Percentiles rank a stretch among this genome's conserved stretches.
phyloP scores from a whole-genome alignment of 352 stramenopile species.

The Phytophthora agathidicida region DNA sequence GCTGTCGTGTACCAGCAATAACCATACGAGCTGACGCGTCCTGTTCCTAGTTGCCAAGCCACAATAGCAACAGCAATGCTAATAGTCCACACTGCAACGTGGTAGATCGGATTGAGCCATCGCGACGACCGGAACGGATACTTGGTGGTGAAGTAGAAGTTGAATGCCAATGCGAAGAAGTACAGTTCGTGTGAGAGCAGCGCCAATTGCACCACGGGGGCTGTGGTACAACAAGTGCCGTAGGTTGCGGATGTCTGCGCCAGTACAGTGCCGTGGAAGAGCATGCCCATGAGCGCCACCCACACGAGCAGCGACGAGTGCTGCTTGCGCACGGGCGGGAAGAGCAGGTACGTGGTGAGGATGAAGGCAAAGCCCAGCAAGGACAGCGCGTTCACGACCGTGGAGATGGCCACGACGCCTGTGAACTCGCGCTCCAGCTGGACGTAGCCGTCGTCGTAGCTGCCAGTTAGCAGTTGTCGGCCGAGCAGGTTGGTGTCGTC shows the following conservation, averaged over 20 bases:
- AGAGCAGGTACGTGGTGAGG: constrained; percentile 79
- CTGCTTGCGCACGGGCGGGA: constrained; percentile 81
- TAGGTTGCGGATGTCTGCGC: constrained; percentile 54
- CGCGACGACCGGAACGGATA: constrained; percentile 83
- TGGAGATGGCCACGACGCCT: constrained; percentile 59
- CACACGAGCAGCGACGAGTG: constrained; percentile 82
- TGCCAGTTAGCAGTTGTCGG: constrained; percentile 26
- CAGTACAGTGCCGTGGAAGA: constrained; percentile 79
- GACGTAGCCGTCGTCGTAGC: constrained; percentile 15
- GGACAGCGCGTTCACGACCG: constrained; percentile 68
- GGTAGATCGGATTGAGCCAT: constrained; percentile 74
- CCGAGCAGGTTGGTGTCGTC: constrained; percentile 44
- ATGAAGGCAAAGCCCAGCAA: constrained; percentile 81
- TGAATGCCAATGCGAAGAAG: constrained; percentile 85
- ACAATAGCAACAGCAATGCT: constrained; percentile 58
- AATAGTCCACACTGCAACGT: constrained; percentile 68
- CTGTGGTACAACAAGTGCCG: constrained; percentile 63
- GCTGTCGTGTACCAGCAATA: constrained; percentile 81
- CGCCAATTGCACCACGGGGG: constrained; percentile 69
- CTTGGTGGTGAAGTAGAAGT: constrained; percentile 90
- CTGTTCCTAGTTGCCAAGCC: constrained; percentile 45
- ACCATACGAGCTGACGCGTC: constrained; percentile 74
- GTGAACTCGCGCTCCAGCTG: constrained; percentile 60
- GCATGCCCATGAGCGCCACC: constrained; percentile 81
- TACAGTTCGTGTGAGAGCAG: constrained; percentile 85